These are phyloP conservation scores for Quambalaria eucalypti DNA, from an alignment of 1,284 basidiomycete genomes.

Conservation along the genomic window DNA sequence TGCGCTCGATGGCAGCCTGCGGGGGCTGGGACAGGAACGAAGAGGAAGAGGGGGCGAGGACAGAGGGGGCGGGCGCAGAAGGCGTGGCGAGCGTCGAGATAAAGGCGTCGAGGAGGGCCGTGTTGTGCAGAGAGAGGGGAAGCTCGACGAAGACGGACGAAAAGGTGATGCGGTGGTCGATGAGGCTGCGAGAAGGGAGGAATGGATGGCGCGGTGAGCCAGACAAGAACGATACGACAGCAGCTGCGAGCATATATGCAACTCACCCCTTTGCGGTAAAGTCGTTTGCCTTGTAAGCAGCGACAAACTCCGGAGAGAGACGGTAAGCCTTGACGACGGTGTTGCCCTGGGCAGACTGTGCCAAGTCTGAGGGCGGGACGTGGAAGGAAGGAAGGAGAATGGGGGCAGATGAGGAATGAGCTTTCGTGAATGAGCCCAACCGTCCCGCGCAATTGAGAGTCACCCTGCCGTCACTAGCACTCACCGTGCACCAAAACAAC, in stretches of 20 bases:
- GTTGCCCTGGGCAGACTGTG: constrained; percentile 62
- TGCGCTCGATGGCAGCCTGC: constrained; percentile 29
- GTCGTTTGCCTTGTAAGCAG: constrained; percentile 73
- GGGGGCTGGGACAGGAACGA: constrained; percentile 31
- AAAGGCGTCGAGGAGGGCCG: constrained; percentile 76
- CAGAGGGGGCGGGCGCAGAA: constrained; percentile 41
- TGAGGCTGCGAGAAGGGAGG: constrained; percentile 52
- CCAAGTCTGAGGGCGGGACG: constrained; percentile 21
- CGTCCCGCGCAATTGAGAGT: neutral
- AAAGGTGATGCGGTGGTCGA: constrained; percentile 77
- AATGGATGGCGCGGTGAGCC: neutral
- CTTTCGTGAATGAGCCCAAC: neutral
- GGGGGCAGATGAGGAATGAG: neutral
- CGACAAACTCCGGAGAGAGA: constrained; percentile 71
- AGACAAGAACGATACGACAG: constrained; percentile 4
- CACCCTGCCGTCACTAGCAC: neutral
- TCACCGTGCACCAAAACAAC: constrained; percentile 38
- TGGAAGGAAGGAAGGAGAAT: too few species aligned
- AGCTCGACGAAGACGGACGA: constrained; percentile 82
- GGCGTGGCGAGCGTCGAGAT: constrained; percentile 60
- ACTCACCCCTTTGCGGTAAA: constrained; percentile 72
- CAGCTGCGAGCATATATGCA: constrained; percentile 7
- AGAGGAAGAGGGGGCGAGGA: constrained; percentile 17
- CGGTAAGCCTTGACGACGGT: constrained; percentile 85
- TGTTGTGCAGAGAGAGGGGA: constrained; percentile 78